Evolutionary conservation across 139 green algal species (phyloP).

Genomic region (Picochlorum sp.): DNA sequence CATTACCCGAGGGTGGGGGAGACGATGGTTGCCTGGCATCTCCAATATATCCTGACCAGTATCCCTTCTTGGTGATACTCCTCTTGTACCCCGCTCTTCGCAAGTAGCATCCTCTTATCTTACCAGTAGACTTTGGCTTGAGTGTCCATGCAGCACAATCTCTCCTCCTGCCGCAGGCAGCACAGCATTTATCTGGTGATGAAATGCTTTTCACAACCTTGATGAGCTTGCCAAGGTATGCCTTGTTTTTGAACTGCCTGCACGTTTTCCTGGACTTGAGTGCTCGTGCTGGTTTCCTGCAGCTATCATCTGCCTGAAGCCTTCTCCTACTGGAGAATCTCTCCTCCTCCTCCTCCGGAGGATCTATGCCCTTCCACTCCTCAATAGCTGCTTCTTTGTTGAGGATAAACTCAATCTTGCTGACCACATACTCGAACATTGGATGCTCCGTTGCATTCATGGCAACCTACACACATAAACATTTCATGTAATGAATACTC

Average conservation of each 20-base stretch:
- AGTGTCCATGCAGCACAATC: constrained; percentile 9
- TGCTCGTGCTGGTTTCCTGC: neutral
- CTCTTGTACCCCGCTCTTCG: constrained; percentile 3
- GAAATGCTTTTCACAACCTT: constrained; percentile 5
- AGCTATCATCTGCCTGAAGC: neutral
- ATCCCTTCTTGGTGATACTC: neutral
- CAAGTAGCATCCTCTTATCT: constrained; percentile 5
- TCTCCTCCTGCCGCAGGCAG: neutral
- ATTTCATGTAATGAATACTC: no score
- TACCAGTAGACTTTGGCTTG: neutral
- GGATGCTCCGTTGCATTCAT: neutral
- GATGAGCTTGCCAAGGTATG: constrained; percentile 6
- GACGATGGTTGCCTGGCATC: neutral
- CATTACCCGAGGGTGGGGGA: neutral
- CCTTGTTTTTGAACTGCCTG: neutral
- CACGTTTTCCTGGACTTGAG: constrained; percentile 1
- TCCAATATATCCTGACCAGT: neutral
- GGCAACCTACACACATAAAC: neutral
- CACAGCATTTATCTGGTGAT: constrained; percentile 1
- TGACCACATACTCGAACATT: neutral
- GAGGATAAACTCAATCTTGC: constrained; percentile 1
- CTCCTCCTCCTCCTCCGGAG: neutral
- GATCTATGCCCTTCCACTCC: neutral
- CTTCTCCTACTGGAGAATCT: neutral
- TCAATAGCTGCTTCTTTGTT: constrained; percentile 1